Evolutionary conservation across 192 early-diverging fungal species (phyloP).

Genomic region (Allomyces arbusculus): DNA sequence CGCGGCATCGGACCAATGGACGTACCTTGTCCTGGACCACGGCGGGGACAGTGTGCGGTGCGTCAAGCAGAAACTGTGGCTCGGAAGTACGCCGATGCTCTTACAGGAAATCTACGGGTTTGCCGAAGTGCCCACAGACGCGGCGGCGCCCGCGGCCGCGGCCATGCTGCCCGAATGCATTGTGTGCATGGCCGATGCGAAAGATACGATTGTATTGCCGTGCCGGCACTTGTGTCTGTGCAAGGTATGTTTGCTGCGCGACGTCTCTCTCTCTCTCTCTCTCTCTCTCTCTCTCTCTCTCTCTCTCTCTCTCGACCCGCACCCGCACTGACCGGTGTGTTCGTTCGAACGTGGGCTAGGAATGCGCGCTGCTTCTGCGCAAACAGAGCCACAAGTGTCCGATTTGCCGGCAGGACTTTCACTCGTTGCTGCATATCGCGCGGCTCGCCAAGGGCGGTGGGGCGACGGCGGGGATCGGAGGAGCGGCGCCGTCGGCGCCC

Average conservation of each 20-base stretch:
- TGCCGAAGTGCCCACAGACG: constrained; percentile 11
- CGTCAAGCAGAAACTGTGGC: constrained; percentile 20
- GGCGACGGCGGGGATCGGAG: background rate
- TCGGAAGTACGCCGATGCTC: constrained; percentile 12
- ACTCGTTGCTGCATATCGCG: background rate
- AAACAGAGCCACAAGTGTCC: background rate
- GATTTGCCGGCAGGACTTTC: background rate
- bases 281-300: too few relatives aligned
- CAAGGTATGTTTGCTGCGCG: constrained; percentile 19
- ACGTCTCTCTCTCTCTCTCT: too few relatives aligned
- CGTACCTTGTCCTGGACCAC: background rate
- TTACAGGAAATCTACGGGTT: constrained; percentile 41
- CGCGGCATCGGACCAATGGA: background rate
- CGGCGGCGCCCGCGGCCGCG: background rate
- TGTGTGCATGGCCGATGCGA: constrained; percentile 53
- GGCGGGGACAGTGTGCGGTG: constrained; percentile 15
- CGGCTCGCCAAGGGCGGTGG: background rate
- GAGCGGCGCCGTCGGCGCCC: too few relatives aligned
- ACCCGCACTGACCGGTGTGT: too few relatives aligned
- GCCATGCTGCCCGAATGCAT: constrained; percentile 35
- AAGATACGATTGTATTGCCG: constrained; percentile 51
- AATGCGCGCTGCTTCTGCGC: background rate
- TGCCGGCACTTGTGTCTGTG: constrained; percentile 71
- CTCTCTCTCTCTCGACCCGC: too few relatives aligned
- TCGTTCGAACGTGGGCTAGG: too few relatives aligned